Conservation (phyloP, 2,329 filamentous ascomycete species). For the Cytospora schulzeri region DNA sequence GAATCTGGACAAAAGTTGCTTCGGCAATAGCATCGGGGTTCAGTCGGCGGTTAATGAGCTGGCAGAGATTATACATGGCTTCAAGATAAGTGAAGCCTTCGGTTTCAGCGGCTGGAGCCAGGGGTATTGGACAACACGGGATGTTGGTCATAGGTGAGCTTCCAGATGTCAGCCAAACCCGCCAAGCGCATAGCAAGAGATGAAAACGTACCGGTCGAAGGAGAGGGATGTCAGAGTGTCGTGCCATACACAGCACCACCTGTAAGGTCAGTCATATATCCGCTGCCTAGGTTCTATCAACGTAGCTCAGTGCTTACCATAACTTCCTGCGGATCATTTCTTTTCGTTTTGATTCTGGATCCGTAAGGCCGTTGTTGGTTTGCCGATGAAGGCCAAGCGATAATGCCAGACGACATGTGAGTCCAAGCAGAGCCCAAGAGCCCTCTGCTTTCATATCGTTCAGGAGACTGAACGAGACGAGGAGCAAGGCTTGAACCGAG, state of each 20-base stretch:
- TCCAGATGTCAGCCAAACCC: conserved; percentile 1
- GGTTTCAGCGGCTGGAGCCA: conserved; percentile 43
- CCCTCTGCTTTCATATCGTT: conserved; percentile 73
- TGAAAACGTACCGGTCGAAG: conserved; percentile 57
- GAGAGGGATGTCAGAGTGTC: conserved; percentile 67
- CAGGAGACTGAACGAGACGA: conserved; percentile 64
- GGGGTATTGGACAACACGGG: conserved; percentile 56
- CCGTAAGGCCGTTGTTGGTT: conserved; percentile 46
- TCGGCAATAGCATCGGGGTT: conserved; percentile 56
- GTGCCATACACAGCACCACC: conserved; percentile 68
- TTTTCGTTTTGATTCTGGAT: conserved; percentile 50
- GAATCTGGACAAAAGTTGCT: conserved; percentile 56
- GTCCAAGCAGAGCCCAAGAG: conserved; percentile 65
- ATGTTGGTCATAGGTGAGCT: conserved; percentile 66
- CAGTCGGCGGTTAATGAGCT: conserved; percentile 60
- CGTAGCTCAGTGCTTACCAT: conserved; percentile 45
- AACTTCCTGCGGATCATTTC: conserved; percentile 58
- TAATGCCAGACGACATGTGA: conserved; percentile 67
- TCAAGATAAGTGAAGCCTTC: conserved; percentile 62
- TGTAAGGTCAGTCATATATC: conserved; percentile 31
- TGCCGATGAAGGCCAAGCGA: conserved; percentile 62
- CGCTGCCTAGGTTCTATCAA: not conserved
- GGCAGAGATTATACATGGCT: conserved; percentile 66
- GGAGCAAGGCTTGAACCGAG: conserved; percentile 64
- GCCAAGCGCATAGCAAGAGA: not conserved